Base-by-base conservation (phyloP, 441 rosid genomes). In the Biscutella laevigata region DNA sequence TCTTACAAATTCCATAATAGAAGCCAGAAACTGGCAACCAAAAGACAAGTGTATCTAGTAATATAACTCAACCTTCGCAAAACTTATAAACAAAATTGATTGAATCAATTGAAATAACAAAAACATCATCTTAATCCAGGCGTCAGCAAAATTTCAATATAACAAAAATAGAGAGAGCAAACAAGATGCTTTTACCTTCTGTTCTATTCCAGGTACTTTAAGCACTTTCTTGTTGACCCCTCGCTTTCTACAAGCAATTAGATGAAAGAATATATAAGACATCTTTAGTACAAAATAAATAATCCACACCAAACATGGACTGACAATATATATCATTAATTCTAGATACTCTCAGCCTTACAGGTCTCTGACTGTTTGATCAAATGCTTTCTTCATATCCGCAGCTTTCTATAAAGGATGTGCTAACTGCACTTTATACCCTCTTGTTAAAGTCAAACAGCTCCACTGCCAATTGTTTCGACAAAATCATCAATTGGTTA, bases 211-310 rank as follows among this genome's bases (percentile, higher is more conserved):
- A 37, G 98, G 95, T 67, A 85, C 95, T 76, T 91, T 91, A 35
- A 80, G 96, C 56, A 91, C 96, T 73, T 91, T 91, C 83, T 88
- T 88, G 58, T 91, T 91, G 60, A 91, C 96, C 67, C 64, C 98
- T 74, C 95, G 78, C 76, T 88, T 91, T 24, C 98, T 91, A 79
- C 68, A 85, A 66, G 14, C 20, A 44, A 25, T 7, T 39, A n/a
- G 27, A 53, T 32, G 12, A 16, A 33, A 58, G 9, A 53, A 13
- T 7, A 10, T n/a, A 8, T 10, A 2, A 50, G 17, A 13, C 48
- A 61, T 9, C 6, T 20, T 14, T 33, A 15, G 5, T 32, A 14
- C 10, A 7, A 25, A 24, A 38, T 3, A 5, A 15, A 37, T n/a
- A 36, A 15, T 12, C 22, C 8, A 28, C 34, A 36, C 21, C n/a